Percentiles rank a stretch among this genome's conserved stretches.
Conservation (phyloP, 352 stramenopile species). For the Phytopythium ostracodes region DNA sequence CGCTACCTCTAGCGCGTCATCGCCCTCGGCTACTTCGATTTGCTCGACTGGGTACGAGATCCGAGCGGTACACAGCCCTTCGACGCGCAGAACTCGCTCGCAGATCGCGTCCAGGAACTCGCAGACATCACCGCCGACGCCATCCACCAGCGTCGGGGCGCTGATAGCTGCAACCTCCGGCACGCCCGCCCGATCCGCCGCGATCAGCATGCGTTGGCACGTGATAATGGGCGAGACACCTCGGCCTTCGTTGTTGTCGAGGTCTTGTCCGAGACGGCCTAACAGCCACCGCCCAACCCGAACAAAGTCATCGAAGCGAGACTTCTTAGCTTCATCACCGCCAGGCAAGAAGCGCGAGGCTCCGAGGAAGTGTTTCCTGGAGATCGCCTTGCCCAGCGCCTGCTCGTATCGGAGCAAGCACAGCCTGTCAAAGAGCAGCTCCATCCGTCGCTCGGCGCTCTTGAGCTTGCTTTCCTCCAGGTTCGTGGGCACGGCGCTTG, state of each 20-base stretch:
- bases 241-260: constrained; percentile 14
- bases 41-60: constrained; percentile 35
- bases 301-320: constrained; percentile 47
- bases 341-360: constrained; percentile 15
- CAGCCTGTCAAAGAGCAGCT: constrained; percentile 67
- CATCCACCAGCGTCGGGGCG: constrained; percentile 35
- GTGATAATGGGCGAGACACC: constrained; percentile 20
- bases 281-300: constrained; percentile 43
- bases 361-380: constrained; percentile 41
- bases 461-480: constrained; percentile 26
- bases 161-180: constrained; percentile 24
- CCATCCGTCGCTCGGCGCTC: constrained; percentile 45
- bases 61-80: constrained; percentile 10
- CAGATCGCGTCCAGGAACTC: constrained; percentile 45
- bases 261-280: constrained; percentile 19
- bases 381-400: constrained; percentile 36
- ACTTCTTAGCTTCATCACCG: constrained; percentile 18
- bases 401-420: constrained; percentile 46
- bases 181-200: constrained; percentile 39
- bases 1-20: constrained; percentile 41
- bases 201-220: constrained; percentile 50
- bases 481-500: background rate
- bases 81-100: constrained; percentile 26
- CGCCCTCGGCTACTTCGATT: constrained; percentile 35
- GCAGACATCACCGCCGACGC: constrained; percentile 46